phyloP scores from a whole-genome alignment of 306 rosid species.

The Vicia villosa region DNA sequence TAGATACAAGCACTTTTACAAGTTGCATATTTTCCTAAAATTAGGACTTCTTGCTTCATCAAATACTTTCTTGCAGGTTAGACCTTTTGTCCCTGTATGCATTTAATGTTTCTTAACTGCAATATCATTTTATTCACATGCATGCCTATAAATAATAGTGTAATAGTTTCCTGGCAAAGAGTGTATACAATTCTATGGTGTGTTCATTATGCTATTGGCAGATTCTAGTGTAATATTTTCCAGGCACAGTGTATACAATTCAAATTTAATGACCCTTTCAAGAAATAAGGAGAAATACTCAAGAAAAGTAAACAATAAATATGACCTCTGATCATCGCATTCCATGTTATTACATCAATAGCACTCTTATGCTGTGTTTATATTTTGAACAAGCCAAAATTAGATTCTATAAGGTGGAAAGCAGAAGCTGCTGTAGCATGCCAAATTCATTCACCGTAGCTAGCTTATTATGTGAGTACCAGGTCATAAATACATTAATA shows the following conservation, averaged over 20 bases:
- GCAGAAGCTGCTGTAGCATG: conserved; percentile 2
- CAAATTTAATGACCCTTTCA: too few species aligned
- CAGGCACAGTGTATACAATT: too few species aligned
- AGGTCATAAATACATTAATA: not conserved
- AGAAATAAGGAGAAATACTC: too few species aligned
- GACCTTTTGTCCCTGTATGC: not conserved
- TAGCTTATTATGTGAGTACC: not conserved
- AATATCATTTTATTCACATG: not conserved
- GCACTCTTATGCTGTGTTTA: too few species aligned
- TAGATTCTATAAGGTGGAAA: not conserved
- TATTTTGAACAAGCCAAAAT: too few species aligned
- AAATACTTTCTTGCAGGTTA: not conserved
- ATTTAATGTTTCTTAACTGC: not conserved
- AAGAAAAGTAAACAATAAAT: too few species aligned
- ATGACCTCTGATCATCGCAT: too few species aligned
- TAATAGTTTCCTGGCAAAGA: not conserved
- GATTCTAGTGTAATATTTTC: too few species aligned
- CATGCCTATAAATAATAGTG: not conserved
- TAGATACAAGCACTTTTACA: not conserved
- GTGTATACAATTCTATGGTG: not conserved
- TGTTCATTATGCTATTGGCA: not conserved
- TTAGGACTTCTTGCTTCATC: not conserved
- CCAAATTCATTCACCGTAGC: not conserved
- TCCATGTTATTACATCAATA: too few species aligned
- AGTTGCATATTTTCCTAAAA: not conserved